Evolutionary conservation across 805 yeast species (phyloP), one percentile per base, ranked within the genome.

Genomic region (Candida orba): DNA sequence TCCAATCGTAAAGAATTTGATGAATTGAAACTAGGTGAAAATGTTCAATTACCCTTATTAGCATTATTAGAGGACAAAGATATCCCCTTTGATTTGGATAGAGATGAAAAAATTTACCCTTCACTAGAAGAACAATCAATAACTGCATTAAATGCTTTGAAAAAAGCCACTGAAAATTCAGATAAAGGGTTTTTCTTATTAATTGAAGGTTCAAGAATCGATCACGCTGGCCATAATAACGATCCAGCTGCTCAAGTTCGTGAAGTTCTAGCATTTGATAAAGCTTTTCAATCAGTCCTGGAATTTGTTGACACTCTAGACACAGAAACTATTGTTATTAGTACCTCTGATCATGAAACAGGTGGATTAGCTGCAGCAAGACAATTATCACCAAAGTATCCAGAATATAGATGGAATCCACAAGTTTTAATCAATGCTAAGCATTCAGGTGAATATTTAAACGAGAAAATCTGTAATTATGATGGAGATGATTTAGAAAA

Each of bases 171-270:
- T 1, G 65, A 73, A 50, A 73, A 86, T 52, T 75, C 85, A 3
- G 93, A 87, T 17, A 65, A 83, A 51, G 97, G 97, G 0, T 89
- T 90, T 63, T 89, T 90, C 67, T 63, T 90, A 46, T 61, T 90
- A 62, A 78, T 90, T 42, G 96, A 90, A 68, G 96, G 96, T 17
- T 85, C 95, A 6, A 75, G 96, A 62, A 89, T 90, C 56, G 97
- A 90, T 65, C 96, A 89, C 59, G 96, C 95, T 6, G 96, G 96
- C 36, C 97, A 90, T 65, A 81, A 76, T 54, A 89, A 90, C 58
- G 97, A 90, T 61, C 91, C 97, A 10, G 91, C 91, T 7, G 95
- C 96, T 8, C 96, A 89, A 66, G 95, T 86, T 6, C 74, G 89
- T 57, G 97, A 90, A 64, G 91, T 87, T 4, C 67, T 89, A 53